phyloP scores from a whole-genome alignment of 179 eudicot genomes.

The Silene noctiflora region DNA sequence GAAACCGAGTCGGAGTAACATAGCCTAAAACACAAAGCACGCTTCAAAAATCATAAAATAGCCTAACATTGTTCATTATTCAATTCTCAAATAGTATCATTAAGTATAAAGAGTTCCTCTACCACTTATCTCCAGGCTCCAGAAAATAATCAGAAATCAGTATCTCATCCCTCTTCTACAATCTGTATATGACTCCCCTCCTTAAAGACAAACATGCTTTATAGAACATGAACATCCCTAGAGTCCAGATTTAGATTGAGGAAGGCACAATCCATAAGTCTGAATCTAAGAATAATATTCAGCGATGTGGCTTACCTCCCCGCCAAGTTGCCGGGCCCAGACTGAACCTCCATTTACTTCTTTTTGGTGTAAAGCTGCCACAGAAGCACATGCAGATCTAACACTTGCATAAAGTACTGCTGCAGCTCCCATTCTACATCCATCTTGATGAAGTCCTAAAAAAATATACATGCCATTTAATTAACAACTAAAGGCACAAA shows the following conservation, averaged over 20 bases:
- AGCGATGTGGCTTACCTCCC: conserved; percentile 57
- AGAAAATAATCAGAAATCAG: conserved; percentile 7
- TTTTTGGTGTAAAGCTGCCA: conserved; percentile 77
- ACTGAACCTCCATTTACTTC: conserved; percentile 53
- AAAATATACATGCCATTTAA: conserved; percentile 18
- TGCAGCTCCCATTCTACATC: conserved; percentile 76
- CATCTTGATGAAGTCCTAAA: conserved; percentile 86
- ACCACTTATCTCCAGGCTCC: conserved; percentile 10
- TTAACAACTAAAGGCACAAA: background rate
- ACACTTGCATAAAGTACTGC: conserved; percentile 74
- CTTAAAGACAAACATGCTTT: conserved; percentile 2
- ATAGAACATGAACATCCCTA: background rate
- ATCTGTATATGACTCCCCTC: background rate
- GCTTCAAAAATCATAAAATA: background rate
- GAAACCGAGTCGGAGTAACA: background rate
- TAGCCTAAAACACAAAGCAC: background rate
- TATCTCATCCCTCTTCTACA: background rate
- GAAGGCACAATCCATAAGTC: conserved; percentile 6
- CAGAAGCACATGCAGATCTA: conserved; percentile 80
- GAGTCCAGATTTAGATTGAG: background rate
- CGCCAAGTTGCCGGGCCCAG: conserved; percentile 99
- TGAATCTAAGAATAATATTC: background rate
- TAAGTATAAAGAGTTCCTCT: background rate
- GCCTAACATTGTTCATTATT: background rate
- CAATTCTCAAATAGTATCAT: background rate